These are phyloP conservation scores for Powellomyces hirtus DNA, from an alignment of 192 early-diverging fungal species.

Conservation along the genomic window DNA sequence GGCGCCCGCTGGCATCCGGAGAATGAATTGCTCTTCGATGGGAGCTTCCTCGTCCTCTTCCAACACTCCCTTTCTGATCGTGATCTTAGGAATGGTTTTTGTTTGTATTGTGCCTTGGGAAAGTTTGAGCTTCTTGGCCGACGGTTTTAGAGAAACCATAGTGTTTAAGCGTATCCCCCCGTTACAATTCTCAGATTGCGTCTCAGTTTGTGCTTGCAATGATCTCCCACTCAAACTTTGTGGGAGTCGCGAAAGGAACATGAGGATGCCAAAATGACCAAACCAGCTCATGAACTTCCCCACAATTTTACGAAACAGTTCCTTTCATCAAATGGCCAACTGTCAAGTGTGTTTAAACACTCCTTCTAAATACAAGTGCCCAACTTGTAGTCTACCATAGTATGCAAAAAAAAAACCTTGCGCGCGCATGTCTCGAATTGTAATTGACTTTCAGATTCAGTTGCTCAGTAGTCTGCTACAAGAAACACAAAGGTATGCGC, in stretches of 20 bases:
- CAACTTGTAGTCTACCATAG: neutral
- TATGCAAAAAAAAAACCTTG: neutral
- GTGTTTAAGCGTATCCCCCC: too few species aligned
- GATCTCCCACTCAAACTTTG: too few species aligned
- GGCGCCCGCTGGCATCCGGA: slow-evolving; percentile 62
- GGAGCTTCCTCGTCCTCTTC: slow-evolving; percentile 72
- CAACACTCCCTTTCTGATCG: slow-evolving; percentile 12
- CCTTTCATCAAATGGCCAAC: too few species aligned
- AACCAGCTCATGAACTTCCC: too few species aligned
- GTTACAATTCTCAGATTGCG: too few species aligned
- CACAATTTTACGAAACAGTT: too few species aligned
- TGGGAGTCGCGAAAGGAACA: too few species aligned
- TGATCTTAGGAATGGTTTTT: slow-evolving; percentile 16
- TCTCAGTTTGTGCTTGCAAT: too few species aligned
- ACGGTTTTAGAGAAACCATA: neutral
- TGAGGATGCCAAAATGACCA: too few species aligned
- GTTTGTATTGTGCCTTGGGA: neutral
- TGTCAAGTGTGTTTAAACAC: too few species aligned
- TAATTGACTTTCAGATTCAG: neutral
- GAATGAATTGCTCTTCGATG: slow-evolving; percentile 79
- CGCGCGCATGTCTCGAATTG: neutral
- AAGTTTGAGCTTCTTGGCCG: neutral
- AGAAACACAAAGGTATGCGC: neutral
- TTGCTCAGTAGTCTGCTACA: slow-evolving; percentile 1
- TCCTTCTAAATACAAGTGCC: slow-evolving; percentile 1